These are phyloP conservation scores for Trichoderma orchidacearum DNA, from an alignment of 495 filamentous ascomycete genomes.

Conservation along the genomic window DNA sequence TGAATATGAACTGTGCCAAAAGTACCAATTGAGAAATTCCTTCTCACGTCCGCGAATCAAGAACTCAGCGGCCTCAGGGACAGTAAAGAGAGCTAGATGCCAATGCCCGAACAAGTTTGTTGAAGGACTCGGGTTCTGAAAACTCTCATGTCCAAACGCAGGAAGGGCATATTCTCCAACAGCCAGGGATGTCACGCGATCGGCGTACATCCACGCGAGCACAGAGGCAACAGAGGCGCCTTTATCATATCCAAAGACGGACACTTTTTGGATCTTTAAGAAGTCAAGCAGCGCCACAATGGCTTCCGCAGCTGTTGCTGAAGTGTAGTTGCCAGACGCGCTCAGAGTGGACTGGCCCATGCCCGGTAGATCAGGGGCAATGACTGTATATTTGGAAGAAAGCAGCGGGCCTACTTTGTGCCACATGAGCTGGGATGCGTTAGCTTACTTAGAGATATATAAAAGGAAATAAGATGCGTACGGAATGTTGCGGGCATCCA, in stretches of 20 bases:
- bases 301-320: not conserved
- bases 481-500: not conserved
- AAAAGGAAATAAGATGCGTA: not conserved
- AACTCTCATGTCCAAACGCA: conserved; percentile 21
- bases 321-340: not conserved
- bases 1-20: conserved; percentile 15
- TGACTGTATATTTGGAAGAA: not conserved
- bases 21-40: conserved; percentile 29
- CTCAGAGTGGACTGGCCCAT: not conserved
- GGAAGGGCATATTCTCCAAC: conserved; percentile 24
- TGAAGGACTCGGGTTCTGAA: conserved; percentile 9
- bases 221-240: conserved; percentile 21
- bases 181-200: conserved; percentile 12
- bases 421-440: not conserved
- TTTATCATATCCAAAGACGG: conserved; percentile 21
- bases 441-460: not conserved
- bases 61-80: conserved; percentile 27
- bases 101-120: conserved; percentile 24
- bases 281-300: not conserved
- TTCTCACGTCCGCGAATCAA: conserved; percentile 23
- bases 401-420: not conserved
- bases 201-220: conserved; percentile 16
- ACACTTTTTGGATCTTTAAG: not conserved
- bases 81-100: conserved; percentile 29
- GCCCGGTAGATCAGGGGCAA: not conserved